phyloP scores from a whole-genome alignment of 139 green algal species.

The Picochlorum sp. region DNA sequence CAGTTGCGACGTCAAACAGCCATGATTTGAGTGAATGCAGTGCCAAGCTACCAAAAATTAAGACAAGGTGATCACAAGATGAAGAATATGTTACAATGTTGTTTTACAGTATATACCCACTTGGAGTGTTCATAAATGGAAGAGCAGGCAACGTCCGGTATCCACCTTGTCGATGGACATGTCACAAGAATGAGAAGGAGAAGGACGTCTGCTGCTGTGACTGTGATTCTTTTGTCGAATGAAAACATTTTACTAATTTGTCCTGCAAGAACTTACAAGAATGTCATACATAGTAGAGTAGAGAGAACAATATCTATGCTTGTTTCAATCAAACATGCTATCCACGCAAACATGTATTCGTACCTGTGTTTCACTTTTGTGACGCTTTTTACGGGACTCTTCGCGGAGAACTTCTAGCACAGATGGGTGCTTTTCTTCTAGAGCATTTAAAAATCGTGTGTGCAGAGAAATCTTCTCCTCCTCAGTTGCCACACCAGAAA shows the following conservation, averaged over 20 bases:
- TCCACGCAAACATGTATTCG: too few relatives aligned
- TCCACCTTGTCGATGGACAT: too few relatives aligned
- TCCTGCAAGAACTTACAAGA: too few relatives aligned
- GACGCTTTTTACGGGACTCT: too few relatives aligned
- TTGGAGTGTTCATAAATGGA: too few relatives aligned
- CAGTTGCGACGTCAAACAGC: neutral
- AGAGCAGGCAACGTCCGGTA: too few relatives aligned
- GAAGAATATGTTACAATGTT: too few relatives aligned
- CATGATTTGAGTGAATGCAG: slow-evolving; percentile 4
- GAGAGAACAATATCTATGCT: neutral
- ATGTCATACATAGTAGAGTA: neutral
- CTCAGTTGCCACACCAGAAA: slow-evolving; percentile 54
- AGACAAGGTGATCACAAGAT: neutral
- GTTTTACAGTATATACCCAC: neutral
- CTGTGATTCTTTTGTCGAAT: too few relatives aligned
- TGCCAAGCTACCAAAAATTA: slow-evolving; percentile 5
- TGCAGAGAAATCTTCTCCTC: slow-evolving; percentile 42
- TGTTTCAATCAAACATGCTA: too few relatives aligned
- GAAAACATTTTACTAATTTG: too few relatives aligned
- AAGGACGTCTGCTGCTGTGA: slow-evolving; percentile 1
- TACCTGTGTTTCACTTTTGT: too few relatives aligned
- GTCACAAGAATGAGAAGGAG: neutral
- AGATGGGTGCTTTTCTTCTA: slow-evolving; percentile 8
- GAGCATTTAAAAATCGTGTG: slow-evolving; percentile 45
- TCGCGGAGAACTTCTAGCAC: slow-evolving; percentile 6